phyloP scores from a whole-genome alignment of 148 eudicot genomes.

The Rhododendron kiyosumense region DNA sequence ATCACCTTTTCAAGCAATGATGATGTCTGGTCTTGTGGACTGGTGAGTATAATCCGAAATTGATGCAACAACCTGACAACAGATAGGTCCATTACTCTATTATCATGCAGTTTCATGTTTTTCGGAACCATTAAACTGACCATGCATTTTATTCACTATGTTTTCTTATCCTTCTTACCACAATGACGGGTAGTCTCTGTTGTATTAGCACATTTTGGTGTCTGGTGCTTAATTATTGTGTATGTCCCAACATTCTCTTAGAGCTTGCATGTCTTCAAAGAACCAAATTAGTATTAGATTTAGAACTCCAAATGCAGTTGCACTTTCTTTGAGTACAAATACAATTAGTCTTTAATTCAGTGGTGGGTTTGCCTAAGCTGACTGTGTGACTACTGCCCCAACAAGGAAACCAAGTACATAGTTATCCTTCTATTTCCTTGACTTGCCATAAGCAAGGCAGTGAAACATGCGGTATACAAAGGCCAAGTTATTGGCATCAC shows the following conservation, averaged over 20 bases:
- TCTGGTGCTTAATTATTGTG: neutral
- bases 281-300: neutral
- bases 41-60: slow-evolving; percentile 20
- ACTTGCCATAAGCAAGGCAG: neutral
- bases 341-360: neutral
- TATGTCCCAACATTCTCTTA: neutral
- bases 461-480: neutral
- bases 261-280: neutral
- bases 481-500: neutral
- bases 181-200: neutral
- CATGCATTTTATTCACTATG: neutral
- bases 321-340: neutral
- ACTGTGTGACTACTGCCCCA: neutral
- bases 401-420: neutral
- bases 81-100: neutral
- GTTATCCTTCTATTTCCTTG: neutral
- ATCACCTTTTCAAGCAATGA: slow-evolving; percentile 28
- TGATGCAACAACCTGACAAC: neutral
- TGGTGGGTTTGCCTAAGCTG: neutral
- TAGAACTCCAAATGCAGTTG: neutral
- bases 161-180: neutral
- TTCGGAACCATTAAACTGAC: neutral
- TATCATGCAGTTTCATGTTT: neutral
- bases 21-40: slow-evolving; percentile 15
- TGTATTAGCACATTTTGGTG: neutral